phyloP scores from a whole-genome alignment of 768 basidiomycete species.

The Leccinum broughii region DNA sequence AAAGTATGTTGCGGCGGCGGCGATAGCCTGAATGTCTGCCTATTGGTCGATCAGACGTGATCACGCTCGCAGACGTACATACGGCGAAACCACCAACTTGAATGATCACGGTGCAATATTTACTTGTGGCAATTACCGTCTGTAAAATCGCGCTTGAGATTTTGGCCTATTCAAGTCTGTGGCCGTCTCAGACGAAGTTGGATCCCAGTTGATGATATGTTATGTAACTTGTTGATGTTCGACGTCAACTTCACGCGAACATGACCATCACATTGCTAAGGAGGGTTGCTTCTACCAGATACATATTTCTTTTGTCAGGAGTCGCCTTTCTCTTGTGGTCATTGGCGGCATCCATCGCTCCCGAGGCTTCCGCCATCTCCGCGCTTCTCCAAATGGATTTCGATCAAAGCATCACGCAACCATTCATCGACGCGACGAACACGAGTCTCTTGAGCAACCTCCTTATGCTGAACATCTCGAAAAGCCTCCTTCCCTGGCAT shows the following conservation, averaged over 20 bases:
- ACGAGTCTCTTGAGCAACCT: not conserved
- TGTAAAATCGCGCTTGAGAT: too few relatives aligned
- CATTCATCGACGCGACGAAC: not conserved
- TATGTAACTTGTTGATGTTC: too few relatives aligned
- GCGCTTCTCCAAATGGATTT: conserved; percentile 15
- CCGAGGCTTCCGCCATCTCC: conserved; percentile 12
- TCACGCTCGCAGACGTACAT: too few relatives aligned
- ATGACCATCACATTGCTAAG: conserved; percentile 12
- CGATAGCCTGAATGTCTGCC: too few relatives aligned
- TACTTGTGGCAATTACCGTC: too few relatives aligned
- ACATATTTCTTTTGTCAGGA: conserved; percentile 24
- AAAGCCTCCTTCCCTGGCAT: not conserved
- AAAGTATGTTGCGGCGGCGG: too few relatives aligned
- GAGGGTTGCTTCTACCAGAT: conserved; percentile 19
- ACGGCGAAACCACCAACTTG: too few relatives aligned
- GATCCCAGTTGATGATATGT: too few relatives aligned
- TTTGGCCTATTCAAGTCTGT: not conserved
- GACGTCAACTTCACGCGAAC: too few relatives aligned
- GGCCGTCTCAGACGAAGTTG: too few relatives aligned
- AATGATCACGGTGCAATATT: too few relatives aligned
- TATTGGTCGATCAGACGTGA: too few relatives aligned
- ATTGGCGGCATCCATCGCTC: conserved; percentile 8
- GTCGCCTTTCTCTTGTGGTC: conserved; percentile 25
- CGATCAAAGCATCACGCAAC: conserved; percentile 1
- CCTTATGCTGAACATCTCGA: not conserved